phyloP scores from a whole-genome alignment of 1,284 basidiomycete species.

The Rhodotorula sp. region DNA sequence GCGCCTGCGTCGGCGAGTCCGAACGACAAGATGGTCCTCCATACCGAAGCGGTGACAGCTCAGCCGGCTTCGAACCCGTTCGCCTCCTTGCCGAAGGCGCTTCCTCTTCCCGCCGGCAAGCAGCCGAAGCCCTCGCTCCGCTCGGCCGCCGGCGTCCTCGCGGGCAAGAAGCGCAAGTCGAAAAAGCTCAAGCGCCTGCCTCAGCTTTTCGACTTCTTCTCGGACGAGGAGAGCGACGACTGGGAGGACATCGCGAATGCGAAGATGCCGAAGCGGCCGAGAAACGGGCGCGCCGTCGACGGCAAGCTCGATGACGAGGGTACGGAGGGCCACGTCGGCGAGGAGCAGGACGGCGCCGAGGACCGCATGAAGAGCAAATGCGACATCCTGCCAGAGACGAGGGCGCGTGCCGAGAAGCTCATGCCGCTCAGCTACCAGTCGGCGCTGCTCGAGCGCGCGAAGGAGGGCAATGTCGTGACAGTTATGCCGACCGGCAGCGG shows the following conservation, averaged over 20 bases:
- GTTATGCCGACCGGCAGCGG: conserved; percentile 32
- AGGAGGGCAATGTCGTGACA: conserved; percentile 34
- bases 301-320: neutral
- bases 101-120: neutral
- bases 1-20: neutral
- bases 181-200: conserved; percentile 3
- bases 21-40: too few relatives aligned
- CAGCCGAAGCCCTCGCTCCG: neutral
- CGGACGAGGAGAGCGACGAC: conserved; percentile 9
- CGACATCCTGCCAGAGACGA: neutral
- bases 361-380: neutral
- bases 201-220: conserved; percentile 17
- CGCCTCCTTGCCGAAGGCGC: neutral
- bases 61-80: neutral
- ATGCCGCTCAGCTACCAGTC: conserved; percentile 27
- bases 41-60: too few relatives aligned
- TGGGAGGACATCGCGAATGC: conserved; percentile 6
- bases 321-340: neutral
- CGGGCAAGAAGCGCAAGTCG: conserved; percentile 12
- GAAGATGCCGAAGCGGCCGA: conserved; percentile 1
- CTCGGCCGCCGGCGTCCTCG: conserved; percentile 1
- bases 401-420: neutral
- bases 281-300: conserved; percentile 3
- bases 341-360: neutral
- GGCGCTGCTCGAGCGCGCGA: conserved; percentile 35